Conservation (phyloP, 2,329 filamentous ascomycete species). For the Saccharata proteae region DNA sequence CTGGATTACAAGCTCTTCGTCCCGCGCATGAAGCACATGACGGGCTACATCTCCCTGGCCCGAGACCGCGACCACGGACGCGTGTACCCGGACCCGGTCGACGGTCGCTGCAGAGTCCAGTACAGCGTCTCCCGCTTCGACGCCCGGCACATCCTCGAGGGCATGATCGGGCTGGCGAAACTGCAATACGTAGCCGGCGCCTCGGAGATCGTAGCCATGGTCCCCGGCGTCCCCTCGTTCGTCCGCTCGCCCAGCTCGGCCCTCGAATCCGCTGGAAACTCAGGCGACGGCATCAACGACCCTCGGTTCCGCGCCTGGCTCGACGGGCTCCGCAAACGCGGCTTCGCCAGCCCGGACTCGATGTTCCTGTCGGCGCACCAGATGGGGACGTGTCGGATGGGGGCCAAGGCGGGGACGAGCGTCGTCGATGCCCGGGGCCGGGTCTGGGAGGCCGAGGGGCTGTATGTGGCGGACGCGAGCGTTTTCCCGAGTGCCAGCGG, state of each 20-base stretch:
- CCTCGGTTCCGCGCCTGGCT: slow-evolving; percentile 52
- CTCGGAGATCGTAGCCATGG: slow-evolving; percentile 58
- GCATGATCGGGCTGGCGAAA: slow-evolving; percentile 58
- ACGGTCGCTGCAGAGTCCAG: slow-evolving; percentile 53
- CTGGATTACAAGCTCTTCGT: slow-evolving; percentile 61
- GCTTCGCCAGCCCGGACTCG: slow-evolving; percentile 37
- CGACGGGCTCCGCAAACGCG: slow-evolving; percentile 35
- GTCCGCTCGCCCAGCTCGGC: slow-evolving; percentile 34
- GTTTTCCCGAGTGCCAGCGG: slow-evolving; percentile 66
- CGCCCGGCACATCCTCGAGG: slow-evolving; percentile 57
- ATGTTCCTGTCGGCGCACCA: slow-evolving; percentile 64
- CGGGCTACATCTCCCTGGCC: slow-evolving; percentile 59
- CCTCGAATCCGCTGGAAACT: slow-evolving; percentile 6
- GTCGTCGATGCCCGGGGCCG: slow-evolving; percentile 31
- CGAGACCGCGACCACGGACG: slow-evolving; percentile 66
- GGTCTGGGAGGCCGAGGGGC: slow-evolving; percentile 52
- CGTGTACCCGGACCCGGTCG: slow-evolving; percentile 59
- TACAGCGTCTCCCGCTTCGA: slow-evolving; percentile 66
- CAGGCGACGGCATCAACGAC: slow-evolving; percentile 41
- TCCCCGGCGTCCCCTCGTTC: slow-evolving; percentile 55
- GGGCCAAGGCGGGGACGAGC: slow-evolving; percentile 29
- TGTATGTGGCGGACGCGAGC: slow-evolving; percentile 64
- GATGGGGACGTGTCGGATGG: slow-evolving; percentile 71
- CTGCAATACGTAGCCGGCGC: slow-evolving; percentile 71
- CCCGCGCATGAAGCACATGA: slow-evolving; percentile 56